A percentile compares a stretch with the other conserved stretches of the same genome.
phyloP scores from a whole-genome alignment of 2,329 filamentous ascomycete genomes.

The Capronia epimyces region DNA sequence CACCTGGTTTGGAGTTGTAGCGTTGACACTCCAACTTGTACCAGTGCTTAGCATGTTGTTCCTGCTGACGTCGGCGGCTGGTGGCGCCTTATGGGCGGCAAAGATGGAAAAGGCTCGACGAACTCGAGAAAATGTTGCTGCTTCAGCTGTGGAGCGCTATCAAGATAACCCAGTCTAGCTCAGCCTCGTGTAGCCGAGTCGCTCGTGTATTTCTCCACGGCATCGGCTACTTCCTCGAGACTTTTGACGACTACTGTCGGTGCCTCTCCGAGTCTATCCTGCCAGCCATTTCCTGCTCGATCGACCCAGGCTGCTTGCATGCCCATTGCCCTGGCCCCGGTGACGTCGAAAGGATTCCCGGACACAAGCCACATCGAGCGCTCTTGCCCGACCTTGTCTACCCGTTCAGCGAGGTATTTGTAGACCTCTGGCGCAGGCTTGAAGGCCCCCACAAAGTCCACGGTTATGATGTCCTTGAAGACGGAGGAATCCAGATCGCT shows the following conservation, averaged over 20 bases:
- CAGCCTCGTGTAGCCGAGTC: background rate
- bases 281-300: slow-evolving; percentile 57
- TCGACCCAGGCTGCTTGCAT: slow-evolving; percentile 65
- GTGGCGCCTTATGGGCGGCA: slow-evolving; percentile 79
- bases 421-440: slow-evolving; percentile 64
- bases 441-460: slow-evolving; percentile 56
- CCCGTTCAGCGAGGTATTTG: slow-evolving; percentile 50
- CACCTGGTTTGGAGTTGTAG: slow-evolving; percentile 85
- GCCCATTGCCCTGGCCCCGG: slow-evolving; percentile 58
- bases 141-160: slow-evolving; percentile 33
- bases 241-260: slow-evolving; percentile 53
- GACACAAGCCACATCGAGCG: slow-evolving; percentile 62
- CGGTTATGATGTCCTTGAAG: slow-evolving; percentile 55
- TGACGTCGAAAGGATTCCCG: slow-evolving; percentile 67
- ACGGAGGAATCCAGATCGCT: slow-evolving; percentile 48
- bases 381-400: slow-evolving; percentile 44
- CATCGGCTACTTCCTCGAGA: slow-evolving; percentile 53
- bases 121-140: slow-evolving; percentile 28
- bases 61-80: slow-evolving; percentile 76
- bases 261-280: slow-evolving; percentile 52
- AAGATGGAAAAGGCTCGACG: slow-evolving; percentile 61
- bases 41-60: slow-evolving; percentile 93
- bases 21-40: slow-evolving; percentile 78
- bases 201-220: slow-evolving; percentile 29
- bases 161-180: slow-evolving; percentile 33